Conservation (phyloP, 768 basidiomycete species). For the Kwoniella europaea region DNA sequence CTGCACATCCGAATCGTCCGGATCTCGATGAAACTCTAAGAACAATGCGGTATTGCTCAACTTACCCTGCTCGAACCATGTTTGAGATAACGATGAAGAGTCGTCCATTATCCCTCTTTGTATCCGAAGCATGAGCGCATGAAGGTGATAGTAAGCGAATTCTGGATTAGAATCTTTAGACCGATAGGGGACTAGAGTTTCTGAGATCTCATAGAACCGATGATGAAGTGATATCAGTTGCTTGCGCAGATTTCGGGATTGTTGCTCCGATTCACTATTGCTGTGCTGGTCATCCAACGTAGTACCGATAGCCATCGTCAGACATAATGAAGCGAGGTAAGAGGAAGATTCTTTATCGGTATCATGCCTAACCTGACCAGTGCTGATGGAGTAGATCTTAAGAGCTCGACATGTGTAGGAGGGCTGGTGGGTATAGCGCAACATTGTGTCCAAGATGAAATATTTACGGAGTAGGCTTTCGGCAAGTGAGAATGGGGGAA, state of each 20-base stretch:
- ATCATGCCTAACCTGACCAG: neutral
- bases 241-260: neutral
- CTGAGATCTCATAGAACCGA: slow-evolving; percentile 2
- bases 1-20: neutral
- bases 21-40: slow-evolving; percentile 12
- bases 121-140: slow-evolving; percentile 2
- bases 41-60: neutral
- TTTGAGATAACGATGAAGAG: slow-evolving; percentile 1
- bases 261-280: neutral
- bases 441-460: neutral
- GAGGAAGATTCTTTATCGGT: neutral
- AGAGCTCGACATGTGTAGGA: neutral
- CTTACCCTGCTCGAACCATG: slow-evolving; percentile 7
- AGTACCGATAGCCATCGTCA: slow-evolving; percentile 13
- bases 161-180: neutral
- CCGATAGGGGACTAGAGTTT: neutral
- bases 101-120: neutral
- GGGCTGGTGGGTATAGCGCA: neutral
- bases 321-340: slow-evolving; percentile 14
- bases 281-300: neutral
- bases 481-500: neutral
- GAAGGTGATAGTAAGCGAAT: slow-evolving; percentile 20
- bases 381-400: neutral
- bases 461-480: neutral
- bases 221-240: slow-evolving; percentile 1